Conservation (phyloP, 75 land plant species). For the Cunninghamia lanceolata region DNA sequence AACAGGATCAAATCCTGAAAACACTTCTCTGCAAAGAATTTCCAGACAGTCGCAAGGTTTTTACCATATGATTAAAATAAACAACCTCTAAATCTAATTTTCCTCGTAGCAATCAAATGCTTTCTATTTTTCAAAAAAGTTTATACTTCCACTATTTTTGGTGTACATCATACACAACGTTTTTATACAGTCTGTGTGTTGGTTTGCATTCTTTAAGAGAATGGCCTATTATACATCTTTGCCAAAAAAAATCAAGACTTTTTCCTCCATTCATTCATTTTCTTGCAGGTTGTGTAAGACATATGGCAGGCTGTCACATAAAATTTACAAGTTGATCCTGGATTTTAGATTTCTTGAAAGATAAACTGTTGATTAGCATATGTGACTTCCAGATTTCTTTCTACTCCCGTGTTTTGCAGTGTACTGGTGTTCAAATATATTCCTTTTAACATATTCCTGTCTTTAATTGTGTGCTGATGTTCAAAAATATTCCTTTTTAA, state of each 20-base stretch:
- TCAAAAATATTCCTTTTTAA: neutral
- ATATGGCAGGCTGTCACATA: neutral
- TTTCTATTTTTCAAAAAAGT: neutral
- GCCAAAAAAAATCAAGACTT: neutral
- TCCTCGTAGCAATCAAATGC: neutral
- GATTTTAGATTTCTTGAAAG: neutral
- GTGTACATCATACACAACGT: neutral
- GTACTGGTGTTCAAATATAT: too few relatives aligned
- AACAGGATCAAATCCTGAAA: conserved; percentile 40
- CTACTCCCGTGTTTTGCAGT: neutral
- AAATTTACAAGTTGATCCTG: neutral
- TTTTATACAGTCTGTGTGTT: neutral
- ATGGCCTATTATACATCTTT: neutral
- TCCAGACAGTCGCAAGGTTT: neutral
- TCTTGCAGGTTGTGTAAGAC: neutral
- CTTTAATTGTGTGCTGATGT: too few relatives aligned
- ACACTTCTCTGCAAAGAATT: conserved; percentile 17
- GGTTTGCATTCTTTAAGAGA: neutral
- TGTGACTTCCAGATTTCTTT: neutral
- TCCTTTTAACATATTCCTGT: too few relatives aligned
- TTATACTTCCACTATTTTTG: neutral
- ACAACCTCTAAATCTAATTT: neutral
- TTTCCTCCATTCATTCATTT: neutral
- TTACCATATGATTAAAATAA: neutral
- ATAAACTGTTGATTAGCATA: neutral